Percentiles rank a stretch among this genome's conserved stretches.
phyloP scores from a whole-genome alignment of 2,329 filamentous ascomycete species.

The Cladorrhinum sp. region DNA sequence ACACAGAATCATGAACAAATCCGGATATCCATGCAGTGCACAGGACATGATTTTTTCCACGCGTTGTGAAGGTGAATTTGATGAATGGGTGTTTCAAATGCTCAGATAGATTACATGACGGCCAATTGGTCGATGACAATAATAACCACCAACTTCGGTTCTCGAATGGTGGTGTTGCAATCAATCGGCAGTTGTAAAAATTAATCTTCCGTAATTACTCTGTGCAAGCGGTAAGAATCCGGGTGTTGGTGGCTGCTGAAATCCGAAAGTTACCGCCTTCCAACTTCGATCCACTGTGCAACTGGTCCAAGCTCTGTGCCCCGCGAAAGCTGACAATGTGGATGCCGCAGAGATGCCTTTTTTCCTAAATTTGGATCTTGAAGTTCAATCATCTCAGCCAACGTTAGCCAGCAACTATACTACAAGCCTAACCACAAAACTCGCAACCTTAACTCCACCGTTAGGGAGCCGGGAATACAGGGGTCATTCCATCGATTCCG shows the following conservation, averaged over 20 bases:
- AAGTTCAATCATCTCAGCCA: background rate
- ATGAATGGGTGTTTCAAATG: no score
- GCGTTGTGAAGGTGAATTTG: background rate
- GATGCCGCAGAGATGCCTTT: conserved; percentile 1
- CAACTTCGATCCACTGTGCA: background rate
- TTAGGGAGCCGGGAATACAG: background rate
- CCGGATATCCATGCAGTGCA: no score
- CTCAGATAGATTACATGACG: no score
- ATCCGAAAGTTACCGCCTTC: background rate
- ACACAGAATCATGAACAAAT: background rate
- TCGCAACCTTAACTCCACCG: no score
- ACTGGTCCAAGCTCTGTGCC: conserved; percentile 20
- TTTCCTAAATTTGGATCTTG: conserved; percentile 2
- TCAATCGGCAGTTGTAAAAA: background rate
- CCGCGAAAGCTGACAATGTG: conserved; percentile 11
- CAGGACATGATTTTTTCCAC: background rate
- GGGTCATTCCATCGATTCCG: background rate
- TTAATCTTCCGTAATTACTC: background rate
- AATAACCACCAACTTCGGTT: no score
- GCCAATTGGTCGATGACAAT: no score
- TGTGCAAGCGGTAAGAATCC: no score
- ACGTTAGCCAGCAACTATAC: background rate
- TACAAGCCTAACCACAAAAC: background rate
- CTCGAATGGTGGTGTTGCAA: background rate
- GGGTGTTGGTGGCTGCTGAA: no score